phyloP scores from a whole-genome alignment of 345 rosid genomes.

The Brassica napus region Da-Ae NC_063451.1:35412001-35412500 shows the following conservation, averaged over 20 bases:
- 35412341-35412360: neutral
- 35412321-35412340: slow-evolving; percentile 3
- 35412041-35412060: slow-evolving; percentile 8
- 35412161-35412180: slow-evolving; percentile 71
- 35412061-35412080: slow-evolving; percentile 2
- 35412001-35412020: neutral
- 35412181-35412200: slow-evolving; percentile 71
- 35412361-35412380: slow-evolving; percentile 4
- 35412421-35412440: slow-evolving; percentile 61
- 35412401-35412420: slow-evolving; percentile 85
- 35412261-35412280: neutral
- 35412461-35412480: slow-evolving; percentile 87
- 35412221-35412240: neutral
- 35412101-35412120: neutral
- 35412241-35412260: neutral
- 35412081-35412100: slow-evolving; percentile 19
- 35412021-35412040: neutral
- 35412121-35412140: neutral
- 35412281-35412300: slow-evolving; percentile 5
- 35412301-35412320: neutral
- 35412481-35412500: slow-evolving; percentile 95
- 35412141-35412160: slow-evolving; percentile 27
- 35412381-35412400: slow-evolving; percentile 20
- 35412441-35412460: slow-evolving; percentile 86
- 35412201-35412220: neutral